Evolutionary conservation across 495 filamentous ascomycete species (phyloP).

Genomic region (Terfezia claveryi): DNA sequence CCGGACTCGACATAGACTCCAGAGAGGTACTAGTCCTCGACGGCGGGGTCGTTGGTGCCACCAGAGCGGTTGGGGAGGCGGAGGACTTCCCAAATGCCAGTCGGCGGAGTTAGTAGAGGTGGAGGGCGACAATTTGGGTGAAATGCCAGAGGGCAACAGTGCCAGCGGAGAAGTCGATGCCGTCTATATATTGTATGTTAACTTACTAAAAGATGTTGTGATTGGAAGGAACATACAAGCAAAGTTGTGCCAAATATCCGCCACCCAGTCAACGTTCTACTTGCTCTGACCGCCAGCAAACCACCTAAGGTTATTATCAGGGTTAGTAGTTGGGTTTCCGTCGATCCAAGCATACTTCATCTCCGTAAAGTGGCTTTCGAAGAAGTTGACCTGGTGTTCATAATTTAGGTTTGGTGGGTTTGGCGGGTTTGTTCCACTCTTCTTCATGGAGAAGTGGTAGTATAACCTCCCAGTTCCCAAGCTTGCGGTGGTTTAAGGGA

Average conservation of each 20-base stretch:
- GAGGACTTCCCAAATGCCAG: conserved; percentile 53
- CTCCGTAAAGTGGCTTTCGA: conserved; percentile 57
- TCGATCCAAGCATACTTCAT: conserved; percentile 46
- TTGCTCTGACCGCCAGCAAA: conserved; percentile 29
- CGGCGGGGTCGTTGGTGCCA: conserved; percentile 22
- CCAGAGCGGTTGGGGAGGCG: conserved; percentile 35
- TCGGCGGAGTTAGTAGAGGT: conserved; percentile 46
- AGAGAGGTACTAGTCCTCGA: conserved; percentile 51
- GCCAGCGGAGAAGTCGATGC: conserved; percentile 37
- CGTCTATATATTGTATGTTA: conserved; percentile 14
- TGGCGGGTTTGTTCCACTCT: conserved; percentile 35
- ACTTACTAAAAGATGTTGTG: background rate
- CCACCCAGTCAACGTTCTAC: conserved; percentile 30
- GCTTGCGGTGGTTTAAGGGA: conserved; percentile 42
- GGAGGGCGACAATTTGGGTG: conserved; percentile 31
- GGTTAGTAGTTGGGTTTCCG: conserved; percentile 30
- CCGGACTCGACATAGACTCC: conserved; percentile 50
- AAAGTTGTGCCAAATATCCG: conserved; percentile 50
- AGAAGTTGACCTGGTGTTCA: conserved; percentile 59
- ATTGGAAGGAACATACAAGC: conserved; percentile 26
- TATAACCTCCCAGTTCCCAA: conserved; percentile 39
- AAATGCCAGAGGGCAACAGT: conserved; percentile 50
- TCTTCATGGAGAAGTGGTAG: conserved; percentile 51
- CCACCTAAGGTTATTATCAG: conserved; percentile 29
- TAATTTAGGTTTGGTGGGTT: conserved; percentile 30